Evolutionary conservation across 306 rosid genomes (phyloP), one percentile per base, ranked within the genome.

Genomic region (Cicer arietinum): DNA sequence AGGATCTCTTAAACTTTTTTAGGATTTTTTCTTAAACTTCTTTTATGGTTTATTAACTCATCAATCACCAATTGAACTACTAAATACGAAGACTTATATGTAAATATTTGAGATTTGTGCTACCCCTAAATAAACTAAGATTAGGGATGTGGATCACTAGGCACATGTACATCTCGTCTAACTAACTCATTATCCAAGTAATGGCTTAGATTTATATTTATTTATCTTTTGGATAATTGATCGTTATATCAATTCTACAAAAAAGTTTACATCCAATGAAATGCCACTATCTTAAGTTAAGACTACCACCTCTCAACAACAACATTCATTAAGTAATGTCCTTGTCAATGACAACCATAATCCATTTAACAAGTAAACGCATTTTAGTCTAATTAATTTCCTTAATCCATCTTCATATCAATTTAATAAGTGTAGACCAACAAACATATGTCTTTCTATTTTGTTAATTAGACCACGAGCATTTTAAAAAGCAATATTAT

Each of bases 291-390:
- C 14, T 63, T 1, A 11, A 10, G 37, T 6, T 1, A 66, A 65
- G 71, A 65, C 71, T 10, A 10, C 9, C 40, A 62, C 40, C 60
- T 35, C 40, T 10, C 46, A 70, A 12, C 35, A 17, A 14, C 64
- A 20, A 42, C 53, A 61, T 18, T 37, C 42, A 48, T 74, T 17
- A 41, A 73, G 11, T 35, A 67, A 2, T 6, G 68, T 69, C 77
- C 17, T 39, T 48, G n/a, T 79, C 73, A 16, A 9, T 71, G 78
- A 51, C 67, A 71, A 52, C 67, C 6, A 39, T 47, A 45, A 78
- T 51, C 17, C 72, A 20, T 16, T 61, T 61, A 66, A 67, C 77
- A 79, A 78, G 77, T 63, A 69, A 77, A 8, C 8, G 12, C 25
- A 13, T 14, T 70, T 22, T 37, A 18, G 71, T 65, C 71, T 64